Base-by-base conservation (phyloP, 768 basidiomycete species). In the Tricholoma sp. region DNA sequence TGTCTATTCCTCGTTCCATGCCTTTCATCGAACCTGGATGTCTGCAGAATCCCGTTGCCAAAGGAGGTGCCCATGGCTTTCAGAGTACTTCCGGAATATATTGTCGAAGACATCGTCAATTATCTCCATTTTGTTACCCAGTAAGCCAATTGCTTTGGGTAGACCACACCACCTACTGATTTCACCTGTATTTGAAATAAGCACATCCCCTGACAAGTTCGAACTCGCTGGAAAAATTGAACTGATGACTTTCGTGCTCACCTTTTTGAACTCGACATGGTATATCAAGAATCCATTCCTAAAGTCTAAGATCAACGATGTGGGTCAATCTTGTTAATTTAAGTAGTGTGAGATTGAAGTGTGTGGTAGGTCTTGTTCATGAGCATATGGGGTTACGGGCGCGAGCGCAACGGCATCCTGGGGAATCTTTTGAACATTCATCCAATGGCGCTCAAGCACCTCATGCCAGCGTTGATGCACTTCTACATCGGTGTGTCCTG, bases 221-320 rank as follows among this genome's bases (percentile, higher is more conserved):
- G 89, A 93, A 57, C 72, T 91, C 50, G 79, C 88, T 0, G 94
- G 94, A 46, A 95, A 92, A 74, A 83, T 84, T 10, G 94, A 94
- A 62, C 74, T 98, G 12, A 75, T 98, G 63, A 83, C 86, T 0
- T 98, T 98, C 72, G 81, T 86, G 18, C 74, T 99, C 63, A 94
- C 92, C 2, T 98, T 98, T 79, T 74, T 99, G 59, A 84, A 88
- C 5, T 94, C 92, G 35, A 96, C 95, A 0, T 94, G 92, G 83
- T 98, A 94, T 69, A 95, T 99, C 79, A 97, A 97, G 77, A 99
- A 98, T 64, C 97, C 97, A 0, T 98, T 96, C 78, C 70, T 99
- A 64, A 98, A 98, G 72, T 85, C 93, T 18, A 96, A 98, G 72
- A 89, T 98, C 59, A 94, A 98, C 61, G 91, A 97, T 68, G 93